These are phyloP conservation scores for Candida sanyiensis DNA, from an alignment of 805 yeast genomes.

Conservation along the genomic window DNA sequence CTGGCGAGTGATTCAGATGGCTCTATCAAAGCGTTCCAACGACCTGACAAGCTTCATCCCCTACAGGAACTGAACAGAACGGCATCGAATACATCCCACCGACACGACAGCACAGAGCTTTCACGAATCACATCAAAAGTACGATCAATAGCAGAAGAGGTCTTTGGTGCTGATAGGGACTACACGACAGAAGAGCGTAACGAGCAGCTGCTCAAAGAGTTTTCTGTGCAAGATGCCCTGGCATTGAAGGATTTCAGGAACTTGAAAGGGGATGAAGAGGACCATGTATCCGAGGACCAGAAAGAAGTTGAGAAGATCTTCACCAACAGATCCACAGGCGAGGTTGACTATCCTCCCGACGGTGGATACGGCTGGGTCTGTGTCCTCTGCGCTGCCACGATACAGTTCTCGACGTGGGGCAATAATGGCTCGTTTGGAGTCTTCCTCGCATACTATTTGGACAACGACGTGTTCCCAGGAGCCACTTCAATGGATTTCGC, in stretches of 20 bases:
- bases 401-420: conserved; percentile 68
- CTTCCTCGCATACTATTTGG: conserved; percentile 52
- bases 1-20: neutral
- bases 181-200: conserved; percentile 11
- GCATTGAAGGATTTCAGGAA: conserved; percentile 2
- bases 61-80: neutral
- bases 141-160: neutral
- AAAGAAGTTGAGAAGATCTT: conserved; percentile 27
- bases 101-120: neutral
- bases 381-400: conserved; percentile 41
- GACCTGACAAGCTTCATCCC: no score
- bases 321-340: conserved; percentile 31
- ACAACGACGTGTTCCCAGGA: conserved; percentile 44
- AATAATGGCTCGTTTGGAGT: conserved; percentile 54
- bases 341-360: conserved; percentile 44
- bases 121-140: conserved; percentile 3
- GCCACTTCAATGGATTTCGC: conserved; percentile 57
- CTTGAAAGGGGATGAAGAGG: neutral
- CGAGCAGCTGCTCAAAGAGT: conserved; percentile 9
- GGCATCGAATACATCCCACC: neutral
- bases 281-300: neutral
- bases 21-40: no score
- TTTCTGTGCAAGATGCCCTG: conserved; percentile 9
- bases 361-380: conserved; percentile 70
- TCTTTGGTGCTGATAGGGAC: conserved; percentile 2